Conservation (phyloP, 2,329 filamentous ascomycete genomes). For the Didymellaceae sp. region DNA sequence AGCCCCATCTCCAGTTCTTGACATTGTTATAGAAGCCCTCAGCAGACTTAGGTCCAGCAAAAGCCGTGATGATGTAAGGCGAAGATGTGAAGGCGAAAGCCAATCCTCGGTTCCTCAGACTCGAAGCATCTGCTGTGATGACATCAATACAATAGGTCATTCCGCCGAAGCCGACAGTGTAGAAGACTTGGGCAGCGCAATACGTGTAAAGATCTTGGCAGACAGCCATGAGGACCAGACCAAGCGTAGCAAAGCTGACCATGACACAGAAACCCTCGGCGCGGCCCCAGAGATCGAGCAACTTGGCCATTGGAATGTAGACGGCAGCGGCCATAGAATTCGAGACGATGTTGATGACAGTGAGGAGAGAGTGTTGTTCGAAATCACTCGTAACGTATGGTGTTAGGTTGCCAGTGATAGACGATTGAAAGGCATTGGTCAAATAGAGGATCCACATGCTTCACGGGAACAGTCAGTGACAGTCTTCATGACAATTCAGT, state of each 20-base stretch:
- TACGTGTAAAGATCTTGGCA: slow-evolving; percentile 59
- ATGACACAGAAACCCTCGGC: slow-evolving; percentile 46
- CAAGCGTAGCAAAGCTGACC: slow-evolving; percentile 36
- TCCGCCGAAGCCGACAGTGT: slow-evolving; percentile 65
- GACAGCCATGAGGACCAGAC: slow-evolving; percentile 69
- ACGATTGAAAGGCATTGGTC: slow-evolving; percentile 52
- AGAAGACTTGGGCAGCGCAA: slow-evolving; percentile 33
- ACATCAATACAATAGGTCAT: slow-evolving; percentile 67
- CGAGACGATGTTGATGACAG: slow-evolving; percentile 35
- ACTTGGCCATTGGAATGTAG: slow-evolving; percentile 48
- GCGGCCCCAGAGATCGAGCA: slow-evolving; percentile 50
- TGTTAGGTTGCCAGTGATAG: slow-evolving; percentile 43
- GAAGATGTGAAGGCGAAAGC: slow-evolving; percentile 58
- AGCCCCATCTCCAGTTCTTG: slow-evolving; percentile 63
- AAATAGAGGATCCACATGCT: slow-evolving; percentile 48
- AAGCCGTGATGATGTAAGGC: slow-evolving; percentile 27
- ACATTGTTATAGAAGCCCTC: slow-evolving; percentile 54
- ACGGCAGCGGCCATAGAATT: slow-evolving; percentile 41
- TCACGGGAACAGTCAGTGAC: slow-evolving; percentile 1
- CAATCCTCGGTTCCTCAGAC: slow-evolving; percentile 63
- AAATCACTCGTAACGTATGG: slow-evolving; percentile 43
- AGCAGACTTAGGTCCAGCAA: slow-evolving; percentile 24
- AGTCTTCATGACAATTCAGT: neutral
- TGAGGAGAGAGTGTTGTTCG: slow-evolving; percentile 34
- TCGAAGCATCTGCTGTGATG: slow-evolving; percentile 67